Conservation (phyloP, 2,329 filamentous ascomycete species). For the Cladosporium sp. region DNA sequence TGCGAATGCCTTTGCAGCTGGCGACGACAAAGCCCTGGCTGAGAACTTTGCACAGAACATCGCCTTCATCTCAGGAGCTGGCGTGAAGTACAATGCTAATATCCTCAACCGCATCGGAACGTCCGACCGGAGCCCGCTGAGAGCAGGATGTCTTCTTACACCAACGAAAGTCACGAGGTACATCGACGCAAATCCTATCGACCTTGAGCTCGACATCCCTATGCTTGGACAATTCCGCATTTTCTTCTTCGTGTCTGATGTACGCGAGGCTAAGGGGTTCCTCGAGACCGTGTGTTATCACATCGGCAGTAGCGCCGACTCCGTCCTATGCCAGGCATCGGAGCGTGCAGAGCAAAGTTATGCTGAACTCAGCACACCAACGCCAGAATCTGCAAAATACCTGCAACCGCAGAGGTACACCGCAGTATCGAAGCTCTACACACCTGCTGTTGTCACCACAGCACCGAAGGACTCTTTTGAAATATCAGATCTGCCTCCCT, state of each 20-base stretch:
- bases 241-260: conserved; percentile 65
- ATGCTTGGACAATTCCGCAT: conserved; percentile 73
- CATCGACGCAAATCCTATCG: conserved; percentile 72
- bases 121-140: neutral
- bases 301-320: conserved; percentile 49
- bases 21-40: conserved; percentile 60
- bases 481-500: conserved; percentile 58
- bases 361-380: conserved; percentile 52
- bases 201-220: conserved; percentile 73
- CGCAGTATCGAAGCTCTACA: conserved; percentile 63
- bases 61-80: conserved; percentile 69
- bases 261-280: conserved; percentile 54
- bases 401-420: conserved; percentile 65
- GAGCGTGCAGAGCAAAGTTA: conserved; percentile 60
- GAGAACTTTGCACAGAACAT: conserved; percentile 68
- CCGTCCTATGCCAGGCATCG: conserved; percentile 56
- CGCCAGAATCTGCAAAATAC: conserved; percentile 61
- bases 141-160: conserved; percentile 47
- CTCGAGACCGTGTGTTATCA: conserved; percentile 56
- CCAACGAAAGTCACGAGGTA: conserved; percentile 70
- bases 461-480: conserved; percentile 62
- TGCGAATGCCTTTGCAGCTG: conserved; percentile 52
- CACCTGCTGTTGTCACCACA: conserved; percentile 64
- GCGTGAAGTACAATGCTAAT: conserved; percentile 63
- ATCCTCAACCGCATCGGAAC: conserved; percentile 48